Conservation (phyloP, 352 stramenopile genomes). For the Phytophthora europaea region DNA sequence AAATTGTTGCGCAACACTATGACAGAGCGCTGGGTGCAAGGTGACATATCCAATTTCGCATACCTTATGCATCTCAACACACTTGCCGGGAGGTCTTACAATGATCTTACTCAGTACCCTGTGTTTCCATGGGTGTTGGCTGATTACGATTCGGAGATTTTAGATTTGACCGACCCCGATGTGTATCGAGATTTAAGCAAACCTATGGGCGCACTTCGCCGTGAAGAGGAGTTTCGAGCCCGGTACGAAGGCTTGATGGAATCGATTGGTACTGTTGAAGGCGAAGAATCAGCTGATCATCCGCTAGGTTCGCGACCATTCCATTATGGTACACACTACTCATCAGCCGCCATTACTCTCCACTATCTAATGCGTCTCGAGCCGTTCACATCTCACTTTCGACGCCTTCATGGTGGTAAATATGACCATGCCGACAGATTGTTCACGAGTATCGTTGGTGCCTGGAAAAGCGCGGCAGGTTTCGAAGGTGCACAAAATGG, state of each 20-base stretch:
- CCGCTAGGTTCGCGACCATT: slow-evolving; percentile 71
- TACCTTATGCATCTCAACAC: slow-evolving; percentile 98
- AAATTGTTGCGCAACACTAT: slow-evolving; percentile 82
- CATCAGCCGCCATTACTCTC: slow-evolving; percentile 95
- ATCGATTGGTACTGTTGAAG: slow-evolving; percentile 24
- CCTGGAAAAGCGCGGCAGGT: slow-evolving; percentile 90
- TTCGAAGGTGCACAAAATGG: slow-evolving; percentile 74
- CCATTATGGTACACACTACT: slow-evolving; percentile 97
- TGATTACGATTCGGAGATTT: slow-evolving; percentile 94
- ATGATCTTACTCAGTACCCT: slow-evolving; percentile 98
- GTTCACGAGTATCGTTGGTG: slow-evolving; percentile 94
- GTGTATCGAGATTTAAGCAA: slow-evolving; percentile 97
- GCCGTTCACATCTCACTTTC: slow-evolving; percentile 96
- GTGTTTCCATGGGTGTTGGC: slow-evolving; percentile 98
- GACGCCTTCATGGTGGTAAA: slow-evolving; percentile 95
- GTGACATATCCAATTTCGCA: slow-evolving; percentile 93
- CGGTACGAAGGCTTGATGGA: slow-evolving; percentile 76
- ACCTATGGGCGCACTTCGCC: slow-evolving; percentile 97
- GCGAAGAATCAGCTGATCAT: slow-evolving; percentile 36
- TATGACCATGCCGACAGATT: slow-evolving; percentile 99
- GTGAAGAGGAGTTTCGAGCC: slow-evolving; percentile 79
- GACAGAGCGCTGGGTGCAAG: slow-evolving; percentile 79
- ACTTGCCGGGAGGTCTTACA: slow-evolving; percentile 96
- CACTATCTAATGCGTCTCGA: slow-evolving; percentile 98
- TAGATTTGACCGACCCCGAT: slow-evolving; percentile 93